These are phyloP conservation scores for Stylosanthes scabra DNA, from an alignment of 331 rosid species.

Conservation along the genomic window DNA sequence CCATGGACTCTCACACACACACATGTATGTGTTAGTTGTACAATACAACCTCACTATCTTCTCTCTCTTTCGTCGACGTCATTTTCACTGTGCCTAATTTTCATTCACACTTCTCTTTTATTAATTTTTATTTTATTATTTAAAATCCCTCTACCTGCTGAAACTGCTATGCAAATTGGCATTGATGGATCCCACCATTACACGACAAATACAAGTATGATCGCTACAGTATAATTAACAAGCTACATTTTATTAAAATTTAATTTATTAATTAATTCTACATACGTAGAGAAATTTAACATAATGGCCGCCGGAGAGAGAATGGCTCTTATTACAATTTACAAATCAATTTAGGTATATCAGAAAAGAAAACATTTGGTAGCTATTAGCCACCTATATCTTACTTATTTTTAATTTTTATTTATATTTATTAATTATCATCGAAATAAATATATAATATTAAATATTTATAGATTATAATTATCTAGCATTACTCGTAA, in stretches of 20 bases:
- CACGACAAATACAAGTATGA: slow-evolving; percentile 18
- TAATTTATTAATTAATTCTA: not conserved
- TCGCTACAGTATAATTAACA: not conserved
- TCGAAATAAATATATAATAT: too few species aligned
- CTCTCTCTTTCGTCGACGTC: not conserved
- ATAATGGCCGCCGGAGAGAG: too few species aligned
- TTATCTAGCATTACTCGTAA: too few species aligned
- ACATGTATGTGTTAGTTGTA: too few species aligned
- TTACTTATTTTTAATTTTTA: too few species aligned
- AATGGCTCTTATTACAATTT: too few species aligned
- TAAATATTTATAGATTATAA: too few species aligned
- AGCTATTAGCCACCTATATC: too few species aligned
- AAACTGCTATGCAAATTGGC: not conserved
- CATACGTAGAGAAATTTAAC: too few species aligned
- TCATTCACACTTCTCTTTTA: not conserved
- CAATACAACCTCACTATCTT: not conserved
- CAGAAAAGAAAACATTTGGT: too few species aligned
- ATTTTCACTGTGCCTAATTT: not conserved
- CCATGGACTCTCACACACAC: not conserved
- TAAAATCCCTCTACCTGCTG: not conserved
- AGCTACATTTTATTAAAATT: not conserved
- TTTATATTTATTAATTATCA: too few species aligned
- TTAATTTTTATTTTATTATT: not conserved
- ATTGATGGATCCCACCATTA: slow-evolving; percentile 19
- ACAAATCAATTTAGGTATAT: too few species aligned